These are phyloP conservation scores for Anisodus tanguticus DNA, from an alignment of 257 asterid species.

Conservation along the genomic window DNA sequence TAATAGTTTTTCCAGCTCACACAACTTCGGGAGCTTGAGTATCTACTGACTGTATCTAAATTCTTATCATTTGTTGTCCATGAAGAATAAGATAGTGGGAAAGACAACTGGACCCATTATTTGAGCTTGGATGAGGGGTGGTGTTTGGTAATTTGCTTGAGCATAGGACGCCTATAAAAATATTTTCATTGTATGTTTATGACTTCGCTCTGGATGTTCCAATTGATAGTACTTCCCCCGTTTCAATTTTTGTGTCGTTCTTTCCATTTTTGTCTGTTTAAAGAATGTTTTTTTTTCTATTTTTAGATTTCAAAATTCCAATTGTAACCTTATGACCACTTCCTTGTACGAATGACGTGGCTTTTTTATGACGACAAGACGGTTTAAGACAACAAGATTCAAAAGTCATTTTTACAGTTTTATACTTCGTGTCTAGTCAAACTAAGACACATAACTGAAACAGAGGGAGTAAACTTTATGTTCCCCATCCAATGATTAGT, in stretches of 20 bases:
- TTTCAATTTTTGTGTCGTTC: neutral
- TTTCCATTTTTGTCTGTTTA: neutral
- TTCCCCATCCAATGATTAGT: conserved; percentile 9
- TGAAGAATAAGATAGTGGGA: neutral
- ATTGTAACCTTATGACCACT: neutral
- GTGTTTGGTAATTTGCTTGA: neutral
- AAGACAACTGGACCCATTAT: neutral
- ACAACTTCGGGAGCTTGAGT: neutral
- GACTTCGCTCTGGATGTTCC: neutral
- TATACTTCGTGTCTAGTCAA: neutral
- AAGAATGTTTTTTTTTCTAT: neutral
- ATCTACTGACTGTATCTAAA: neutral
- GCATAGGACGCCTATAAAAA: neutral
- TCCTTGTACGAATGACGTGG: neutral
- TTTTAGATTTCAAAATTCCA: neutral
- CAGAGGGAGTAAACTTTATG: conserved; percentile 3
- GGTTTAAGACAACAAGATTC: neutral
- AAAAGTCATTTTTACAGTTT: neutral
- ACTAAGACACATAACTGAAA: neutral
- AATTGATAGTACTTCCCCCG: neutral
- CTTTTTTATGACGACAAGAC: neutral
- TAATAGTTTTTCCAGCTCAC: conserved; percentile 20
- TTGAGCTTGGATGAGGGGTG: conserved; percentile 11
- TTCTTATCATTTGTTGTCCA: neutral
- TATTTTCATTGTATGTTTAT: conserved; percentile 23